phyloP scores from a whole-genome alignment of 768 basidiomycete species.

The Lactarius quietus region DNA sequence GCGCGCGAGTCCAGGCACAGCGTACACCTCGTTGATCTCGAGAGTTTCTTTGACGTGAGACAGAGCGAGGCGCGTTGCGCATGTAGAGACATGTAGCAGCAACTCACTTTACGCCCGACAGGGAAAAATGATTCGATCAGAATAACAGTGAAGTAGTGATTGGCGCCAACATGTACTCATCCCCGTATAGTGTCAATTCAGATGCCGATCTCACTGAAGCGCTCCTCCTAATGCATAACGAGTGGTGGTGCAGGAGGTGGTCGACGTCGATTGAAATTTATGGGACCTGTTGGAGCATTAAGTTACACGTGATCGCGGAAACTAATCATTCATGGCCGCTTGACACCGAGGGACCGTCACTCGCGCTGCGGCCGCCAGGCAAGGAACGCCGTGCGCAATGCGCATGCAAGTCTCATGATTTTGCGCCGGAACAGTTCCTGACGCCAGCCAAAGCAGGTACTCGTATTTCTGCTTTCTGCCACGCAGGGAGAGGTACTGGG shows the following conservation, averaged over 20 bases:
- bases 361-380: background rate
- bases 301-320: constrained; percentile 1
- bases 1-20: background rate
- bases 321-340: background rate
- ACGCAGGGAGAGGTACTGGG: background rate
- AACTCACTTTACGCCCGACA: constrained; percentile 7
- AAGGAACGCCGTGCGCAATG: constrained; percentile 9
- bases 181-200: background rate
- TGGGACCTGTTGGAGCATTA: no score
- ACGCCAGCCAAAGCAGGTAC: constrained; percentile 1
- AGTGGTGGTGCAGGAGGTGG: background rate
- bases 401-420: constrained; percentile 14
- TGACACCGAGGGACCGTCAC: background rate
- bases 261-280: background rate
- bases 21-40: background rate
- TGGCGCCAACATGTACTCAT: background rate
- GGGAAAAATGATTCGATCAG: constrained; percentile 10
- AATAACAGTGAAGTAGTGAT: constrained; percentile 1
- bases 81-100: background rate
- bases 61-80: background rate
- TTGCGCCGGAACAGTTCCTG: constrained; percentile 6
- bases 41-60: background rate
- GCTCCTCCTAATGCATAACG: background rate
- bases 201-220: background rate
- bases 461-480: constrained; percentile 6